Conservation (phyloP, 495 filamentous ascomycete genomes). For the Penicillium subrubescens region DNA sequence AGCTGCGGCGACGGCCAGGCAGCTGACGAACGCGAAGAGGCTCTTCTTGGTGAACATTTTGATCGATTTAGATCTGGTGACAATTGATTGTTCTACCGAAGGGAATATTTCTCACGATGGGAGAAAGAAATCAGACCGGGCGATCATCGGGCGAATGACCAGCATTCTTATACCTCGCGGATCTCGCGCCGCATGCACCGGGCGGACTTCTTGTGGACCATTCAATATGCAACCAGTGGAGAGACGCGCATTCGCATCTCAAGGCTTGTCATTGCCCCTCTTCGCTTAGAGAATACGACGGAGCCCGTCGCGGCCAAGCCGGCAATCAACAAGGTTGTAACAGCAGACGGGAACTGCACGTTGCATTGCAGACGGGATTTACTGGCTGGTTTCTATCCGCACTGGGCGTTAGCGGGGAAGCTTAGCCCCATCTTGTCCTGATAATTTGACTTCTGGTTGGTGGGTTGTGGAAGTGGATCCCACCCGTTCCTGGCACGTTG, state of each 20-base stretch:
- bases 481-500: constrained; percentile 16
- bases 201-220: neutral
- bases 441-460: neutral
- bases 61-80: neutral
- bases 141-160: constrained; percentile 4
- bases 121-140: neutral
- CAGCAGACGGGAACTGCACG: constrained; percentile 1
- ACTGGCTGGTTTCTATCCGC: constrained; percentile 7
- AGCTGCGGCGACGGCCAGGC: constrained; percentile 31
- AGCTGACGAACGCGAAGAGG: constrained; percentile 24
- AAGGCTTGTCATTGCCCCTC: neutral
- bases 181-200: neutral
- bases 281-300: constrained; percentile 4
- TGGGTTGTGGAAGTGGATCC: neutral
- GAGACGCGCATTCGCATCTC: constrained; percentile 2
- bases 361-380: constrained; percentile 10
- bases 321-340: neutral
- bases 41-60: constrained; percentile 31
- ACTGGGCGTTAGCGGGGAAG: constrained; percentile 2
- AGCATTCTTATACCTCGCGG: constrained; percentile 20
- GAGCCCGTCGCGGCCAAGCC: neutral
- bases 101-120: neutral
- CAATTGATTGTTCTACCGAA: neutral
- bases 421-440: neutral
- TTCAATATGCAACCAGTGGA: neutral